Base-by-base conservation (phyloP, 2,329 filamentous ascomycete genomes). In the Epichloe hybrida region DNA sequence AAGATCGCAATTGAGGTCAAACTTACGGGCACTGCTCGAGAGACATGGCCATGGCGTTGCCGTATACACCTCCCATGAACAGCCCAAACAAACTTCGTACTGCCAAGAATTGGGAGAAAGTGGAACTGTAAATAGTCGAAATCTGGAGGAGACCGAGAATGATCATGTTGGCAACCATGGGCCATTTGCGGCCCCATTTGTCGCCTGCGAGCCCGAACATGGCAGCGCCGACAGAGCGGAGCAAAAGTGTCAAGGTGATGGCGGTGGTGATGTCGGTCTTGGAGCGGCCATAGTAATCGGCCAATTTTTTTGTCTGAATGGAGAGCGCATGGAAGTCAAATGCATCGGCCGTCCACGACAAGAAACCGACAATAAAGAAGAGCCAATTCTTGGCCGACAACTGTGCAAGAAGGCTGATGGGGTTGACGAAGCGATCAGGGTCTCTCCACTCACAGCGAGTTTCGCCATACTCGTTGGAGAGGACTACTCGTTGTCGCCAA, bases 251-350 rank as follows among this genome's bases (percentile, higher is more conserved):
- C 36, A 91, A 69, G 23, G 81, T 88, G 56, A 89, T 88, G 53
- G 83, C 84, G 7, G 83, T 85, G 2, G 81, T 80, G 58, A 91
- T 83, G 50, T 83, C 73, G 0, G 85, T 86, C 54, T 78, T 79
- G 48, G 70, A 71, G 17, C 66, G 68, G 53, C 59, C 60, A 50
- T 75, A 78, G 61, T 74, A 72, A 40, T 69, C 58, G 46, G 73
- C 76, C 23, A 90, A 71, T 67, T 88, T 88, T 57, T 76, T 57
- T 76, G 85, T 86, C 64, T 89, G 86, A 56, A 91, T 86, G 4
- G 82, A 86, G 8, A 91, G 73, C 27, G 86, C 84, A 66, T 89
- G 85, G 63, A 90, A 91, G 66, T 89, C 86, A 63, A 90, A 91
- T 3, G 86, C 86, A 64, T 91, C 87, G 51, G 85, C 86, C 1